Evolutionary conservation across 257 asterid genomes (phyloP).

Genomic region (Scutellaria galericulata): DNA sequence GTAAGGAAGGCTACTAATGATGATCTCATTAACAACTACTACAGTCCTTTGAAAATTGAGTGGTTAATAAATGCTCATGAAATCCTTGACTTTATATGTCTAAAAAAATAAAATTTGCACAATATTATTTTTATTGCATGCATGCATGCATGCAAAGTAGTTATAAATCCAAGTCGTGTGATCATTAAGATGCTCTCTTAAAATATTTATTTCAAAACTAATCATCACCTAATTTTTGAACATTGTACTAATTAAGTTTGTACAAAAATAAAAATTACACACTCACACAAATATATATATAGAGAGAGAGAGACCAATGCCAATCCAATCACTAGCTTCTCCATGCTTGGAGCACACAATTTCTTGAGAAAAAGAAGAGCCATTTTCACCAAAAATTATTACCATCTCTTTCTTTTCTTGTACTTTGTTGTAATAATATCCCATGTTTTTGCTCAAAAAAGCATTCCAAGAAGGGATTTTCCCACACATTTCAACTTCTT

Average conservation of each 20-base stretch:
- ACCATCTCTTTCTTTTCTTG: neutral
- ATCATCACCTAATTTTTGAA: slow-evolving; percentile 36
- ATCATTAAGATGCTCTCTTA: slow-evolving; percentile 20
- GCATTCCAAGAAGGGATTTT: slow-evolving; percentile 6
- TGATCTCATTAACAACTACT: slow-evolving; percentile 35
- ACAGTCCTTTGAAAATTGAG: slow-evolving; percentile 29
- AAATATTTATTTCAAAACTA: slow-evolving; percentile 2
- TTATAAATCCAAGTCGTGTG: slow-evolving; percentile 12
- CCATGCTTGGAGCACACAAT: slow-evolving; percentile 36
- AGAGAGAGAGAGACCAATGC: slow-evolving; percentile 27
- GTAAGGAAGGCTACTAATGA: slow-evolving; percentile 15
- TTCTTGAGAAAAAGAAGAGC: neutral
- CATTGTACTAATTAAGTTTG: neutral
- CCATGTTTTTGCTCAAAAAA: slow-evolving; percentile 29
- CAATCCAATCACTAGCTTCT: slow-evolving; percentile 20
- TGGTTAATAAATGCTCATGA: slow-evolving; percentile 31
- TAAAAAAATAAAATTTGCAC: neutral
- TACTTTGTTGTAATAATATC: neutral
- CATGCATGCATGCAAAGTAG: slow-evolving; percentile 34
- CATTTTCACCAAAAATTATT: neutral
- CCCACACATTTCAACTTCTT: slow-evolving; percentile 45
- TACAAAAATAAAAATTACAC: neutral
- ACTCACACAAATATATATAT: neutral
- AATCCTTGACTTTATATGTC: slow-evolving; percentile 23
- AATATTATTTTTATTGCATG: slow-evolving; percentile 27